Base-by-base conservation (phyloP, 73 alveolate species). In the Urostyla sp. region DNA sequence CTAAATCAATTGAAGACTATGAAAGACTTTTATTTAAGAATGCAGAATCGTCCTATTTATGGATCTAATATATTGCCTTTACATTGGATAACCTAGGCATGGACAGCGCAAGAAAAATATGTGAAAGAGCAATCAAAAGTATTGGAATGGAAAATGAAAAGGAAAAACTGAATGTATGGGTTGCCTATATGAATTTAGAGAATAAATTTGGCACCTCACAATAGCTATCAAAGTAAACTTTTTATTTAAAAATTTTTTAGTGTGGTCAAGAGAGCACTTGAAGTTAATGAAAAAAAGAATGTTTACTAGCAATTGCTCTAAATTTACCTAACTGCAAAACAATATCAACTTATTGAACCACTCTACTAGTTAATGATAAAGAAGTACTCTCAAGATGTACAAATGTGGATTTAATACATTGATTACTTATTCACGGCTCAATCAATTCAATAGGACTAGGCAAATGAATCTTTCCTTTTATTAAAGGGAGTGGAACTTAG, bases 121-220 rank as follows among this genome's bases (percentile, higher is more conserved):
- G 90, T 57, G 99, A 96, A 86, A 87, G 98, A 79, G 99, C 99
- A 18, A 84, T 96, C 40, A 96, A 92, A 84, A 84, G 94, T 1
- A 90, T 96, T 16, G 92, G 91, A 52, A 89, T 87, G 21, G 76
- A 94, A 11, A 94, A 91, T 48, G 90, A 90, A 37, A 91, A 94
- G 63, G 96, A 89, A 51, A 95, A 94, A 80, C 79, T 95, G 79
- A 96, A 96, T 87, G 53, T 96, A 32, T 96, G 98, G 98, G 84
- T 93, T 15, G 99, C 98, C 8, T 96, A 90, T 72, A 87, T 96
- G 92, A 96, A 96, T 80, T 75, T 96, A 46, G 98, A 94, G 89
- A 90, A 84, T 72, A 91, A 91, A 45, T 95, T 94, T 74, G 99
- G 99, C 37, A 81, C 90, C 50, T 84, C 87, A 76, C 91, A 95